Percentiles rank a stretch among this genome's conserved stretches.
These are phyloP conservation scores for Cercospora janseana DNA, from an alignment of 2,329 filamentous ascomycete species.

Conservation along the genomic window DNA sequence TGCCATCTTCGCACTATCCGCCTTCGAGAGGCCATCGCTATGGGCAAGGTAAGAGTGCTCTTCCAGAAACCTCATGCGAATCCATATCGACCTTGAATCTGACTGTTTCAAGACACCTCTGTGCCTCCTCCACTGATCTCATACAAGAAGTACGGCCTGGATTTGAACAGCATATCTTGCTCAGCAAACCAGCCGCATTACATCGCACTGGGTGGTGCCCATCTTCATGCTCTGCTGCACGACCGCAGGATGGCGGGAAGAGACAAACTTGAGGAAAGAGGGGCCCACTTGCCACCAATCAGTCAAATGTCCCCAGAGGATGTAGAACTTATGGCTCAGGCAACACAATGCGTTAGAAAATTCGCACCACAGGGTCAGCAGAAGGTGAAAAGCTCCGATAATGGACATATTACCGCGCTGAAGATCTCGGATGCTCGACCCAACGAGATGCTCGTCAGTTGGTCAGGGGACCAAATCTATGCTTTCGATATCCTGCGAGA, in stretches of 20 bases:
- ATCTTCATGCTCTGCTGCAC: conserved; percentile 67
- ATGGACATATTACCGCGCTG: conserved; percentile 66
- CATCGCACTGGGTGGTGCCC: conserved; percentile 66
- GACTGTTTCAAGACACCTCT: conserved; percentile 48
- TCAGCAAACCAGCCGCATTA: conserved; percentile 67
- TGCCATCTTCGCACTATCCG: conserved; percentile 64
- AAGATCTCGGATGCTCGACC: conserved; percentile 69
- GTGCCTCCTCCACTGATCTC: conserved; percentile 65
- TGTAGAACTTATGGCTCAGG: conserved; percentile 56
- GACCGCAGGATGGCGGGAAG: conserved; percentile 66
- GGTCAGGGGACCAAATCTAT: conserved; percentile 61
- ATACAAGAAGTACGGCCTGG: conserved; percentile 61
- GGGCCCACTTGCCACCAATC: conserved; percentile 46
- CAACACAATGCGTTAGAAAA: conserved; percentile 64
- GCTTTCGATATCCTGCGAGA: conserved; percentile 61
- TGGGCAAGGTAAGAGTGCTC: conserved; percentile 32
- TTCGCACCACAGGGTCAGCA: conserved; percentile 63
- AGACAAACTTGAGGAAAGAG: conserved; percentile 55
- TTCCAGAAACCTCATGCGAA: too few species aligned
- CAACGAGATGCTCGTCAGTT: conserved; percentile 66
- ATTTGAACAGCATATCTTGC: conserved; percentile 68
- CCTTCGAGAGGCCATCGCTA: conserved; percentile 44
- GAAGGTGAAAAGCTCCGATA: conserved; percentile 53
- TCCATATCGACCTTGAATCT: background rate
- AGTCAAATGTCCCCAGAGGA: conserved; percentile 46